Percentiles rank a stretch among this genome's conserved stretches.
Evolutionary conservation across 768 basidiomycete genomes (phyloP).

Genomic region (Auriscalpium microsporum): DNA sequence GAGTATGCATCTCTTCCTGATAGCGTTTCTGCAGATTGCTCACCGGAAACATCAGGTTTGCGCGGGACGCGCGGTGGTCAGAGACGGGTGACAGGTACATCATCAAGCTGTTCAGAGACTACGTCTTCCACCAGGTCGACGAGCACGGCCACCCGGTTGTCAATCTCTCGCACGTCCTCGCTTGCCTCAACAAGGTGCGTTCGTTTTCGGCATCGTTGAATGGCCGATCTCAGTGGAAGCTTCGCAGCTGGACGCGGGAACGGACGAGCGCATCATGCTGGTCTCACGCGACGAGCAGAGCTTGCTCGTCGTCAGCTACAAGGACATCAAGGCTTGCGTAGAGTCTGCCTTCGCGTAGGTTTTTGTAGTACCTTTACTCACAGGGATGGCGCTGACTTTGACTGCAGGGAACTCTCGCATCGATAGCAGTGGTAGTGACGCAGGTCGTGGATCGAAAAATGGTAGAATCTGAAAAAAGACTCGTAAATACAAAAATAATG

Average conservation of each 20-base stretch:
- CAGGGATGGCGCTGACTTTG: neutral
- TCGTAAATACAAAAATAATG: slow-evolving; percentile 5
- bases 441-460: slow-evolving; percentile 5
- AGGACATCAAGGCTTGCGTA: slow-evolving; percentile 81
- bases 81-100: slow-evolving; percentile 98
- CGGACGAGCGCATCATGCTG: slow-evolving; percentile 92
- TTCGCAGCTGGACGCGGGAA: slow-evolving; percentile 80
- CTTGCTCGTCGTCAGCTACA: slow-evolving; percentile 89
- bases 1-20: slow-evolving; percentile 53
- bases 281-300: slow-evolving; percentile 93
- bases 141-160: slow-evolving; percentile 83
- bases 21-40: neutral
- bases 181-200: slow-evolving; percentile 85
- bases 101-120: slow-evolving; percentile 96
- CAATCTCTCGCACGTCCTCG: slow-evolving; percentile 84
- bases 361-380: neutral
- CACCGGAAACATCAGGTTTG: slow-evolving; percentile 47
- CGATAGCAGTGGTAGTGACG: neutral
- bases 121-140: slow-evolving; percentile 96
- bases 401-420: slow-evolving; percentile 12
- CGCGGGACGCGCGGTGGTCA: slow-evolving; percentile 94
- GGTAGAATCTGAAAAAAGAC: slow-evolving; percentile 17
- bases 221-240: neutral
- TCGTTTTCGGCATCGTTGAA: neutral
- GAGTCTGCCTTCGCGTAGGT: slow-evolving; percentile 77